Evolutionary conservation across 768 basidiomycete species (phyloP).

Genomic region (Boletus reticulatus): DNA sequence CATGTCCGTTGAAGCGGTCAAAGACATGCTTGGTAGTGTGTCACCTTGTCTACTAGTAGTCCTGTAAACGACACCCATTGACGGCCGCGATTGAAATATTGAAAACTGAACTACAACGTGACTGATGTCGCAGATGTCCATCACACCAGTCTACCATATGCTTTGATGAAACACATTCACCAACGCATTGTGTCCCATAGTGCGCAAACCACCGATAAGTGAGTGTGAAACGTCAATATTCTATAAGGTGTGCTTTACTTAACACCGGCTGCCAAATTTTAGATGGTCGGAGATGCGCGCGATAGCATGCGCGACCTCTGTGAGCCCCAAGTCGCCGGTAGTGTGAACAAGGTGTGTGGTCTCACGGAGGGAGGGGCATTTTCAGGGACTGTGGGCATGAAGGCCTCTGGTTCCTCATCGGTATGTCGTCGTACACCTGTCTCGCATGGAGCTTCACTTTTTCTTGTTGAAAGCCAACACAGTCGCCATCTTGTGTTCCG

Average conservation of each 20-base stretch:
- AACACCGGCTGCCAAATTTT: conserved; percentile 9
- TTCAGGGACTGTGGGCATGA: conserved; percentile 31
- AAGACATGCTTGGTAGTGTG: neutral
- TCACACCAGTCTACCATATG: conserved; percentile 13
- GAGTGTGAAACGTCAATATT: too few species aligned
- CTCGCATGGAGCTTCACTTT: neutral
- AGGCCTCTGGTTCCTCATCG: conserved; percentile 33
- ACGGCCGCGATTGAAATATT: neutral
- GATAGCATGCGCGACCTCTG: too few species aligned
- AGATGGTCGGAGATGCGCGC: conserved; percentile 41
- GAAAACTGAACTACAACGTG: neutral
- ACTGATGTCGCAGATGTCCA: conserved; percentile 22
- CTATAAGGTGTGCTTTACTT: too few species aligned
- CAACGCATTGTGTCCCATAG: too few species aligned
- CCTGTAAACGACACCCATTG: neutral
- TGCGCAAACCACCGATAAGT: too few species aligned
- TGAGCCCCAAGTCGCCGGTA: conserved; percentile 42
- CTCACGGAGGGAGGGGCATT: conserved; percentile 54
- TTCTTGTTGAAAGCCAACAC: too few species aligned
- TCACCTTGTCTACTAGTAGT: neutral
- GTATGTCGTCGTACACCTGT: conserved; percentile 11
- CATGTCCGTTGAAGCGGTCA: neutral
- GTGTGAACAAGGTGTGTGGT: conserved; percentile 43
- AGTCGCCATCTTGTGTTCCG: conserved; percentile 30
- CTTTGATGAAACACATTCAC: conserved; percentile 11